Evolutionary conservation across 257 asterid species (phyloP), one percentile per base, ranked within the genome.

Genomic region (Scutellaria minor): DNA sequence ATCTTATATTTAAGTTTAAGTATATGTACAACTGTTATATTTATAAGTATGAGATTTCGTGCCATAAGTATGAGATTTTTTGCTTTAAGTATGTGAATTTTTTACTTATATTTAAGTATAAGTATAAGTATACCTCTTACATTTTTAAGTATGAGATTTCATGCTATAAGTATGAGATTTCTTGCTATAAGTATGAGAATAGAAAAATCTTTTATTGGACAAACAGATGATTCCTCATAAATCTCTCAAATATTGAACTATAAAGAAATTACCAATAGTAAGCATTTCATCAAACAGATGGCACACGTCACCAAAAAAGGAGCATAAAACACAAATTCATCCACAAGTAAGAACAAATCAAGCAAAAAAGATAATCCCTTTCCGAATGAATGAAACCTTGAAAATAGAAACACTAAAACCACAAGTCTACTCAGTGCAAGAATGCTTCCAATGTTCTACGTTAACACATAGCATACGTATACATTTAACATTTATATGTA

Each of bases 241-340:
- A 12, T 14, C 27, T 22, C 27, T 22, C 27, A 57, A n/a, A 59
- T 40, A 56, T 5, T 3, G 70, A 46, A 64, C 57, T 11, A 45
- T 31, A 14, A 55, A 8, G 12, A 73, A 20, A 22, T 64, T 45
- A 5, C 50, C 6, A 2, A n/a, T 4, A 22, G 3, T 31, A 52
- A 15, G 39, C 79, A 79, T 69, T 74, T 62, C 35, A 71, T 69
- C 80, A 27, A 79, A 70, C 79, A 74, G 61, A 58, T 64, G 55
- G 70, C 15, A 0, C 3, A 73, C 69, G 60, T 40, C 41, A 57
- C 44, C 20, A 22, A 15, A 9, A 70, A 62, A 44, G 61, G n/a
- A 59, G 44, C 65, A 41, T 5, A 65, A 46, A 58, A 24, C 71
- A 50, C 65, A 59, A 75, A 42, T 7, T 42, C 35, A 68, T n/a